Base-by-base conservation (phyloP, 345 rosid genomes). In the Citrus trifoliata region DNA sequence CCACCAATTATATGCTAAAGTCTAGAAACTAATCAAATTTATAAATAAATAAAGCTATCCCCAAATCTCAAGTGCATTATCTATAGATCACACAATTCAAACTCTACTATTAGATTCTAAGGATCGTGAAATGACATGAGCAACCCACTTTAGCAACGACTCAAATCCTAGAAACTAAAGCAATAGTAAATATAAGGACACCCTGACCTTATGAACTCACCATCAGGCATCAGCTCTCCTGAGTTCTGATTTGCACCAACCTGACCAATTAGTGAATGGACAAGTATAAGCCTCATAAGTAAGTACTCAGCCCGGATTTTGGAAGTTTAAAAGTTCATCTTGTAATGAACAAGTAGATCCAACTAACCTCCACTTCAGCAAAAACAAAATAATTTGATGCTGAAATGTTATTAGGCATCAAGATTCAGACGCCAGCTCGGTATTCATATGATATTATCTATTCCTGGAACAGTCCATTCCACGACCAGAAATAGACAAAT, bases 241-340 rank as follows among this genome's bases (percentile, higher is more conserved):
- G 55, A 71, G 58, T 18, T 19, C 22, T 53, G 58, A 53, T 53
- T 69, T 71, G 82, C 73, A 48, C 55, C 79, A 71, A 84, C 85
- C 87, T 76, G 87, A 76, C 81, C 85, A 76, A 74, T 64, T 73
- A 70, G 77, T 65, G 60, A 76, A 75, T 61, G 84, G 82, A 79
- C 80, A 78, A 79, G 59, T 64, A 74, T 35, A 73, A 82, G 82
- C 83, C 83, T 76, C 81, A n/a, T 53, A 61, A 71, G 61, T 61
- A 61, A 71, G 40, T 53, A 53, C 73, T 68, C 72, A 77, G 72
- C 73, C 74, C 67, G 16, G 2, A 70, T 46, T 14, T 32, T 9
- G 7, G 22, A 48, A 63, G 61, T 65, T 76, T 51, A 22, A 48
- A 35, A 32, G 51, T 51, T 32, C 48, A 48, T 65, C 51, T 30